phyloP scores from a whole-genome alignment of 164 flowering plant genomes.

The Aristolochia fimbriata region DNA sequence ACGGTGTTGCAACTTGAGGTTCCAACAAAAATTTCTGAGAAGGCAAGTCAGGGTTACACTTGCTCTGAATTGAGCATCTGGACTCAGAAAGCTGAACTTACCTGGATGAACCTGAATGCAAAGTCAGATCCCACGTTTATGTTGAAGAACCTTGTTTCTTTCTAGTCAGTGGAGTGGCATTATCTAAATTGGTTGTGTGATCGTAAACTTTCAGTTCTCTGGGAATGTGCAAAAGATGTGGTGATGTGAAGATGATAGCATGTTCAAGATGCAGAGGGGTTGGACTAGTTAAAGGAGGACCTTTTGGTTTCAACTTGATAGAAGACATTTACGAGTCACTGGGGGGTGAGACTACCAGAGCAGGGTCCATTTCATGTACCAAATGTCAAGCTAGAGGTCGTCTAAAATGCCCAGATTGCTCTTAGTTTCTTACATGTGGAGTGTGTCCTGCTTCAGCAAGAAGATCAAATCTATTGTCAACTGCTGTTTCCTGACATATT shows the following conservation, averaged over 20 bases:
- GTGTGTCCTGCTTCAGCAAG: too few relatives aligned
- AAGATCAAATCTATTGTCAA: too few relatives aligned
- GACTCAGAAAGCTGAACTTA: too few relatives aligned
- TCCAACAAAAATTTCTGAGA: too few relatives aligned
- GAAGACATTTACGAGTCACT: conserved; percentile 10
- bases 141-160: too few relatives aligned
- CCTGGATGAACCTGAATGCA: too few relatives aligned
- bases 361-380: conserved; percentile 12
- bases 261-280: conserved; percentile 66
- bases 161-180: too few relatives aligned
- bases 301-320: conserved; percentile 17
- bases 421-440: neutral
- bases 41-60: too few relatives aligned
- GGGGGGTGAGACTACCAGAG: conserved; percentile 5
- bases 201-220: conserved; percentile 37
- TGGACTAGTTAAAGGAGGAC: conserved; percentile 46
- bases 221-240: conserved; percentile 87
- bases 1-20: too few relatives aligned
- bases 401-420: conserved; percentile 17
- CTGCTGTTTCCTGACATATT: too few relatives aligned
- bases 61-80: too few relatives aligned
- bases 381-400: conserved; percentile 16
- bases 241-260: conserved; percentile 64
- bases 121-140: too few relatives aligned
- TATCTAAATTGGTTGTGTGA: neutral